A percentile compares a stretch with the other conserved stretches of the same genome.
phyloP scores from a whole-genome alignment of 2,329 filamentous ascomycete species.

The Macrophomina phaseolina region DNA sequence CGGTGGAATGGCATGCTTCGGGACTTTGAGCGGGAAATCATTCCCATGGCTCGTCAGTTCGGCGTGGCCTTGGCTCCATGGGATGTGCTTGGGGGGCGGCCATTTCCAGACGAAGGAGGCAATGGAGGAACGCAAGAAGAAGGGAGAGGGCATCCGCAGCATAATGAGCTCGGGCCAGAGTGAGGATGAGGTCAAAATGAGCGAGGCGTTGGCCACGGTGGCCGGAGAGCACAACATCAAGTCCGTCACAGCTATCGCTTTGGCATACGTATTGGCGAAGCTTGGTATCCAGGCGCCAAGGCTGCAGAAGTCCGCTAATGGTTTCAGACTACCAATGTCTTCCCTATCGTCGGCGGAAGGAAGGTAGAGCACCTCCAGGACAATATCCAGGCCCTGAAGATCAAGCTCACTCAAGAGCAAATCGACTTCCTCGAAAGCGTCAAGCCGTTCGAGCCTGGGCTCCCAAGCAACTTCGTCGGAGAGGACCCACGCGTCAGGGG shows the following conservation, averaged over 20 bases:
- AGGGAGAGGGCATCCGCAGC: conserved; percentile 43
- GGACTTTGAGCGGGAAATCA: conserved; percentile 54
- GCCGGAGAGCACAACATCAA: conserved; percentile 3
- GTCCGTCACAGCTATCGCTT: not conserved
- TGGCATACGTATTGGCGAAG: not conserved
- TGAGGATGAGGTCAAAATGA: not conserved
- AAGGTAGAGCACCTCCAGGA: conserved; percentile 71
- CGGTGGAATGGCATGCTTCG: conserved; percentile 50
- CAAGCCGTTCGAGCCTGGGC: conserved; percentile 67
- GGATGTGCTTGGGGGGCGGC: conserved; percentile 54
- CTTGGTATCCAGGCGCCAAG: not conserved
- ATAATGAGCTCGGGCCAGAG: not conserved
- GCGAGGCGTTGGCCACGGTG: not conserved
- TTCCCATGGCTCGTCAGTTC: conserved; percentile 51
- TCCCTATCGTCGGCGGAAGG: conserved; percentile 73
- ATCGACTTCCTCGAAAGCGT: conserved; percentile 69
- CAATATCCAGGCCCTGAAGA: conserved; percentile 70
- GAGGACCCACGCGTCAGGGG: not conserved
- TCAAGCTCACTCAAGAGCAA: conserved; percentile 66
- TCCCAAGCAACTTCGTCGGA: conserved; percentile 66
- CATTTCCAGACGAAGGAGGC: conserved; percentile 52
- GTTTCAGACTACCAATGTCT: conserved; percentile 67
- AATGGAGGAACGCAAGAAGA: conserved; percentile 34
- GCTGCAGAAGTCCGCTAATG: not conserved
- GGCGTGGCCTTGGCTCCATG: conserved; percentile 59